Conservation (phyloP, 129 eudicot species). For the Artemisia argyi region DNA sequence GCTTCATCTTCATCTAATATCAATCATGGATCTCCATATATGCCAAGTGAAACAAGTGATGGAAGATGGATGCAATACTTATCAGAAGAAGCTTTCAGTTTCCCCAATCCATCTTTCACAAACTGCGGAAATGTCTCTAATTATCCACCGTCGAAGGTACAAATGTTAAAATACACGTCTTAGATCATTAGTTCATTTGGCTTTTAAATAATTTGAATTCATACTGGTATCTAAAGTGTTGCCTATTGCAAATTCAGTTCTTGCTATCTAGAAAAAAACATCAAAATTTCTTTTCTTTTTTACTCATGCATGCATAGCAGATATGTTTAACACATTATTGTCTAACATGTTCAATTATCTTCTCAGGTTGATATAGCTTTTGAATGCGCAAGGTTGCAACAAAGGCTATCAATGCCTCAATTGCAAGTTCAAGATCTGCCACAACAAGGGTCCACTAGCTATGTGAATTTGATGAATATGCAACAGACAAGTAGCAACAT, state of each 20-base stretch:
- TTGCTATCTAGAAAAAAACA: neutral
- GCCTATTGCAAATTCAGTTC: neutral
- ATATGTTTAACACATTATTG: neutral
- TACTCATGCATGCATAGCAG: neutral
- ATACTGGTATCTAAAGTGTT: too few species aligned
- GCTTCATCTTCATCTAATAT: slow-evolving; percentile 45
- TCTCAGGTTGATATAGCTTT: slow-evolving; percentile 82
- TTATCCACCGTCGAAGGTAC: slow-evolving; percentile 82
- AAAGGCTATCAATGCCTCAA: slow-evolving; percentile 73
- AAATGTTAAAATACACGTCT: neutral
- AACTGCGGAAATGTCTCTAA: slow-evolving; percentile 39
- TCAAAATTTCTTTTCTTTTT: neutral
- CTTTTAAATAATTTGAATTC: too few species aligned
- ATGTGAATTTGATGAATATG: slow-evolving; percentile 43
- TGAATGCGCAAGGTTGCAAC: slow-evolving; percentile 94
- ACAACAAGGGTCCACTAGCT: slow-evolving; percentile 39
- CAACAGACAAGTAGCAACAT: slow-evolving; percentile 41
- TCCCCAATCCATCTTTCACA: slow-evolving; percentile 53
- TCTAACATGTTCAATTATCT: slow-evolving; percentile 8
- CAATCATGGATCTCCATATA: slow-evolving; percentile 43
- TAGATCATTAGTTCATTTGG: neutral
- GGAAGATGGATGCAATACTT: slow-evolving; percentile 82
- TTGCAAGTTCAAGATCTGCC: slow-evolving; percentile 73
- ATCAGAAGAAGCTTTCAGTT: slow-evolving; percentile 76
- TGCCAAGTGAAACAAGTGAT: slow-evolving; percentile 44